Base-by-base conservation (phyloP, 2,329 filamentous ascomycete species). In the Trichophyton simii region DNA sequence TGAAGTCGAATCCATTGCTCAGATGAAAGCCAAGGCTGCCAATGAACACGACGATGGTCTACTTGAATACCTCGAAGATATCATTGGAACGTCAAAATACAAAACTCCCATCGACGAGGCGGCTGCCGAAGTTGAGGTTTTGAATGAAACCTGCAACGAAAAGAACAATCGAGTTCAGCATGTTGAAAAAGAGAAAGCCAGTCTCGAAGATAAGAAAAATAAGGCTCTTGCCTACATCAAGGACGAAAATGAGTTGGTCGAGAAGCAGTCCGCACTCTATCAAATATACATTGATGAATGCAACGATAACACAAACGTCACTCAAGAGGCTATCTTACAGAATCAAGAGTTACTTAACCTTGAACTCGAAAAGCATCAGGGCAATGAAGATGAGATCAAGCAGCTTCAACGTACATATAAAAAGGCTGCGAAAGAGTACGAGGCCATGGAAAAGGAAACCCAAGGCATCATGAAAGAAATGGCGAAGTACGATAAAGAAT, bases 41-140 rank as follows among this genome's bases (percentile, higher is more conserved):
- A 92, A 89, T 68, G 94, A 99, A 72, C 92, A 97, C 70, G 94
- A 99, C 64, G 94, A 99, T 69, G 94, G 94, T 11, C 82, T 99
- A 2, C 80, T 99, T 18, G 94, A 99, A 73, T 99, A 99, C 66
- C 83, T 99, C 0, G 94, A 99, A 73, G 94, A 99, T 70, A 99
- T 99, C 64, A 97, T 99, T 68, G 94, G 95, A 65, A 99, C 94
- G 0, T 97, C 94, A 4, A 96, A 96, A 72, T 99, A 99, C 78
- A 99, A 99, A 77, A 83, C 88, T 0, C 92, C 94, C 0, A 99
- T 99, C 65, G 94, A 99, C 68, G 94, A 99, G 76, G 87, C 91
- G 0, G 92, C 91, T 0, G 78, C 87, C 1, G 89, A 97, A 73
- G 89, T 96, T 0, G 94, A 99, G 74, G 86, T 85, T 0, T 82